Evolutionary conservation across 2,329 filamentous ascomycete genomes (phyloP).

Genomic region (Paradendryphiella salina): DNA sequence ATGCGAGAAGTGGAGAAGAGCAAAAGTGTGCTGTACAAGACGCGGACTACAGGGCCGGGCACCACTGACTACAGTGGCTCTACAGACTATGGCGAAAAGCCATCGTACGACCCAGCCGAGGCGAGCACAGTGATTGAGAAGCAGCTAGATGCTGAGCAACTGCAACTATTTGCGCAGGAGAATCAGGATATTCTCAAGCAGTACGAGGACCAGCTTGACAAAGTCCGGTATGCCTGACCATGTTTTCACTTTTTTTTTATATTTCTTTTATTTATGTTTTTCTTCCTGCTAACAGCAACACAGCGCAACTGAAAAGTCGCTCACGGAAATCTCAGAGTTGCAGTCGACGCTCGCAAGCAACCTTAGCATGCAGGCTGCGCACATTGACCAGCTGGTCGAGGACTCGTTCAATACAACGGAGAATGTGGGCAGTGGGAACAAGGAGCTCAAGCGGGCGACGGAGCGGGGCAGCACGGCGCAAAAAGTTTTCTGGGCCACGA

Average conservation of each 20-base stretch:
- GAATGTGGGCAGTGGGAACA: conserved; percentile 88
- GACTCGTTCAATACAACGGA: conserved; percentile 81
- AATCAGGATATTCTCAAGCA: conserved; percentile 92
- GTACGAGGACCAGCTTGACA: conserved; percentile 90
- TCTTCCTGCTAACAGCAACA: conserved; percentile 20
- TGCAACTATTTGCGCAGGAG: conserved; percentile 90
- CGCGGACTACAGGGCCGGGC: conserved; percentile 47
- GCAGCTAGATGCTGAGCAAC: conserved; percentile 77
- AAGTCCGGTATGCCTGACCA: conserved; percentile 73
- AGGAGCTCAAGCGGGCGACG: conserved; percentile 81
- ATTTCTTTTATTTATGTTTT: too few relatives aligned
- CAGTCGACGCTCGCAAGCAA: conserved; percentile 88
- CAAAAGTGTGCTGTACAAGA: conserved; percentile 79
- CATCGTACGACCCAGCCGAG: conserved; percentile 28
- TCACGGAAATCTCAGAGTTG: conserved; percentile 89
- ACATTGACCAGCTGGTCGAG: conserved; percentile 84
- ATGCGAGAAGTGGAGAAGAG: conserved; percentile 86
- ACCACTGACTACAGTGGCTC: conserved; percentile 27
- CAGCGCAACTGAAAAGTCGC: conserved; percentile 84
- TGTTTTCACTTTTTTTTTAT: too few relatives aligned
- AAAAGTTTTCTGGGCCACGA: conserved; percentile 54
- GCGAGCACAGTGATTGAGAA: conserved; percentile 51
- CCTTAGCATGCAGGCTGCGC: conserved; percentile 79
- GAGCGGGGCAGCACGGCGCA: conserved; percentile 57
- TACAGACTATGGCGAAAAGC: conserved; percentile 34